Base-by-base conservation (phyloP, 495 filamentous ascomycete genomes). In the Lophiotrema nucula region DNA sequence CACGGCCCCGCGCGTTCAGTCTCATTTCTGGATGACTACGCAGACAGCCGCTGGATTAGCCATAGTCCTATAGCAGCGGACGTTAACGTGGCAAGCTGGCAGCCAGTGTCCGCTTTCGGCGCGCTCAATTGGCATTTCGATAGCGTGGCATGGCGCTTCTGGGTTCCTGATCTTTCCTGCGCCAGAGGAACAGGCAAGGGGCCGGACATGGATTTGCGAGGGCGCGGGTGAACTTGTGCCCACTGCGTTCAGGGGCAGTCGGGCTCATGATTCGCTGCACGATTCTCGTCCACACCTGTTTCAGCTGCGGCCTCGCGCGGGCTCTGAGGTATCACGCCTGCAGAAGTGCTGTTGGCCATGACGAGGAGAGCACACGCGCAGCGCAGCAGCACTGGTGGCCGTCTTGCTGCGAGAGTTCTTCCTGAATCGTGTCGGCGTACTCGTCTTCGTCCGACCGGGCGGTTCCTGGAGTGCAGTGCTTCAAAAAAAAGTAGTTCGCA, bases 131-230 rank as follows among this genome's bases (percentile, higher is more conserved):
- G 39, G 43, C 43, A 46, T 19, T 46, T 46, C 43, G 22, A 46
- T 46, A 46, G 43, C 43, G 43, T 22, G 43, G 43, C 43, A 13
- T 12, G n/a, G 43, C 43, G 43, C n/a, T n/a, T n/a, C n/a, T n/a
- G n/a, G n/a, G n/a, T n/a, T n/a, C n/a, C n/a, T n/a, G n/a, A n/a
- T n/a, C n/a, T n/a, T n/a, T n/a, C n/a, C n/a, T n/a, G n/a, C n/a
- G n/a, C n/a, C n/a, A n/a, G n/a, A 35, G 31, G 31, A 35, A 35
- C 31, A n/a, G 8, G 31, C n/a, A 8, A 8, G n/a, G 31, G 31
- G 31, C 8, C n/a, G 31, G n/a, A n/a, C n/a, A n/a, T n/a, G n/a
- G n/a, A n/a, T n/a, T n/a, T n/a, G n/a, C n/a, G n/a, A n/a, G n/a
- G n/a, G n/a, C n/a, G n/a, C n/a, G n/a, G n/a, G n/a, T n/a, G n/a